Evolutionary conservation across 306 rosid genomes (phyloP).

Genomic region (Citrullus mucosospermus): DNA sequence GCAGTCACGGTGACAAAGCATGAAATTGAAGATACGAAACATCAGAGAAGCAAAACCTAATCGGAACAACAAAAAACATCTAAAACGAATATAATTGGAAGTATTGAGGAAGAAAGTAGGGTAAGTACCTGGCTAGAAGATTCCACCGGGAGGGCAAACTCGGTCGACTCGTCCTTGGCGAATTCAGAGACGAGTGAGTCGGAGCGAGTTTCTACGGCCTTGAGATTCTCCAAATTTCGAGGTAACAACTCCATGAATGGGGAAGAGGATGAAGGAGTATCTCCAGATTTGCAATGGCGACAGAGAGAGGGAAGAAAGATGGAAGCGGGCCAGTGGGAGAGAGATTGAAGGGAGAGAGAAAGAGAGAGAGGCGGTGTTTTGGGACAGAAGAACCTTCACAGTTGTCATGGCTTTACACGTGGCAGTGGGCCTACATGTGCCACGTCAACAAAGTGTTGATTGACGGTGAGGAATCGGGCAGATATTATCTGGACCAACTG

Average conservation of each 20-base stretch:
- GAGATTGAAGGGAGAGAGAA: slow-evolving; percentile 2
- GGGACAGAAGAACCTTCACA: slow-evolving; percentile 33
- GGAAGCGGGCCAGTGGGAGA: not conserved
- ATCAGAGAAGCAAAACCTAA: not conserved
- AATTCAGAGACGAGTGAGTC: slow-evolving; percentile 14
- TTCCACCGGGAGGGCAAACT: slow-evolving; percentile 3
- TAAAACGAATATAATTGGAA: not conserved
- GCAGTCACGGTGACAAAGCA: not conserved
- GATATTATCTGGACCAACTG: slow-evolving; percentile 40
- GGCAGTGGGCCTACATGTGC: slow-evolving; percentile 36
- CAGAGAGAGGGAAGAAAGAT: not conserved
- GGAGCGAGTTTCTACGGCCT: slow-evolving; percentile 4
- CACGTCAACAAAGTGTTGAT: slow-evolving; percentile 40
- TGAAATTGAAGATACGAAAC: not conserved
- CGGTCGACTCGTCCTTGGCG: not conserved
- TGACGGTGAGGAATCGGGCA: not conserved
- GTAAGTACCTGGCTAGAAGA: slow-evolving; percentile 9
- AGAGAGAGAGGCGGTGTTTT: slow-evolving; percentile 21
- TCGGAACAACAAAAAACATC: not conserved
- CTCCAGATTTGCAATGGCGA: slow-evolving; percentile 4
- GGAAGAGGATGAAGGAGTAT: not conserved
- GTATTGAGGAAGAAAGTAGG: not conserved
- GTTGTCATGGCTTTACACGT: slow-evolving; percentile 73
- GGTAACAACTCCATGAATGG: not conserved
- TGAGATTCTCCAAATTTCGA: slow-evolving; percentile 17